A percentile compares a stretch with the other conserved stretches of the same genome.
Conservation (phyloP, 2,329 filamentous ascomycete species). For the Colletotrichum echinochloae region DNA sequence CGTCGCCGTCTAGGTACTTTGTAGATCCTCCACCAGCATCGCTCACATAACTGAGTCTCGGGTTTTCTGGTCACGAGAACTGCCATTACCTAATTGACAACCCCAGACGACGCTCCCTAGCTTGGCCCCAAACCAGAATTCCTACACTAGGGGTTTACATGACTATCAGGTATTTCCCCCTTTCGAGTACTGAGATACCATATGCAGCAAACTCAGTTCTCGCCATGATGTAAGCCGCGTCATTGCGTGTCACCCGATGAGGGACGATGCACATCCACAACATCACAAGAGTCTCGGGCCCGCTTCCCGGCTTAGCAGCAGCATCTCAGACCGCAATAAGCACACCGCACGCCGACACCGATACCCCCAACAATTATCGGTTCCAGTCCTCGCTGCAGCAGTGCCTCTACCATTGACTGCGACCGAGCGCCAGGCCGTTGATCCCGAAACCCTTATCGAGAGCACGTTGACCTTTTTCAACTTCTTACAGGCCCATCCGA, state of each 20-base stretch:
- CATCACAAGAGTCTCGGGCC: neutral
- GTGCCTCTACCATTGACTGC: conserved; percentile 4
- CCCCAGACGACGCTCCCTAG: conserved; percentile 8
- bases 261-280: neutral
- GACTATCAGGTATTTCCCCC: neutral
- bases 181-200: too few species aligned
- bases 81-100: conserved; percentile 31
- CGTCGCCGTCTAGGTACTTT: conserved; percentile 6
- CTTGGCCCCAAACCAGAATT: conserved; percentile 25
- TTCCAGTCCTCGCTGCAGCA: conserved; percentile 11
- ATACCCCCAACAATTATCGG: conserved; percentile 8
- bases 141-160: neutral
- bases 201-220: neutral
- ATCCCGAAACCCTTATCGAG: conserved; percentile 30
- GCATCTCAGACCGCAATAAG: conserved; percentile 29
- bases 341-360: neutral
- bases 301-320: conserved; percentile 29
- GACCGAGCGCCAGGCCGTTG: conserved; percentile 32
- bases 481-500: conserved; percentile 32
- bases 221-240: conserved; percentile 34
- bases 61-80: conserved; percentile 5
- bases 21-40: neutral
- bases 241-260: conserved; percentile 11
- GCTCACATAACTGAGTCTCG: neutral
- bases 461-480: conserved; percentile 30